These are phyloP conservation scores for Jamesozyma lodderae DNA, from an alignment of 805 yeast species.

Conservation along the genomic window DNA sequence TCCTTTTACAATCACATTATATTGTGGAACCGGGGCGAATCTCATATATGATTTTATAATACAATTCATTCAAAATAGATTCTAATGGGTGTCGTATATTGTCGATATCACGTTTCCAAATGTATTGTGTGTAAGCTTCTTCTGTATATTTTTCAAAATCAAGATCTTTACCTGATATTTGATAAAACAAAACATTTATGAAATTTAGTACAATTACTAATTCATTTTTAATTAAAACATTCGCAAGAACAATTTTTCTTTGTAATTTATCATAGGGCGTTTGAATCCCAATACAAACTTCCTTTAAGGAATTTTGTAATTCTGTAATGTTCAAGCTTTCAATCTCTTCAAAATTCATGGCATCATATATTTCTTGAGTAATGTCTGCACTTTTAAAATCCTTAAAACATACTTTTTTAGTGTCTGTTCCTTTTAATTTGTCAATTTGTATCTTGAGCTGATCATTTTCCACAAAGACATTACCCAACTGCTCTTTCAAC, in stretches of 20 bases:
- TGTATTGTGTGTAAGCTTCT: conserved; percentile 4
- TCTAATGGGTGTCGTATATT: conserved; percentile 5
- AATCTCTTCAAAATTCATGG: conserved; percentile 14
- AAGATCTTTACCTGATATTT: not conserved
- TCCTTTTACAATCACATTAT: too few species aligned
- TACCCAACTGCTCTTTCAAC: not conserved
- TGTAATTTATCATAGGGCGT: conserved; percentile 28
- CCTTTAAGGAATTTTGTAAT: conserved; percentile 30
- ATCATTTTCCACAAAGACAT: not conserved
- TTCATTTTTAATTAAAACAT: conserved; percentile 5
- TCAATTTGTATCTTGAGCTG: not conserved
- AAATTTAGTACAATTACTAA: conserved; percentile 3
- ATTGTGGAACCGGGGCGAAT: too few species aligned
- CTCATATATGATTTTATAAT: not conserved
- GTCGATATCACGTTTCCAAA: not conserved
- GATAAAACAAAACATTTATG: conserved; percentile 3
- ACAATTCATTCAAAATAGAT: conserved; percentile 1
- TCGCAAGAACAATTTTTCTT: conserved; percentile 17
- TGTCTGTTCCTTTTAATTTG: not conserved
- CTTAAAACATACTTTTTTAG: conserved; percentile 1
- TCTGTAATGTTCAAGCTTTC: conserved; percentile 26
- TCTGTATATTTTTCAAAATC: conserved; percentile 1
- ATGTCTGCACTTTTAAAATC: conserved; percentile 4
- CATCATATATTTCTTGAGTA: not conserved
- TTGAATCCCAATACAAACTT: conserved; percentile 26